A percentile compares a stretch with the other conserved stretches of the same genome.
Conservation (phyloP, 2,329 filamentous ascomycete genomes). For the Botrytis paeoniae region DNA sequence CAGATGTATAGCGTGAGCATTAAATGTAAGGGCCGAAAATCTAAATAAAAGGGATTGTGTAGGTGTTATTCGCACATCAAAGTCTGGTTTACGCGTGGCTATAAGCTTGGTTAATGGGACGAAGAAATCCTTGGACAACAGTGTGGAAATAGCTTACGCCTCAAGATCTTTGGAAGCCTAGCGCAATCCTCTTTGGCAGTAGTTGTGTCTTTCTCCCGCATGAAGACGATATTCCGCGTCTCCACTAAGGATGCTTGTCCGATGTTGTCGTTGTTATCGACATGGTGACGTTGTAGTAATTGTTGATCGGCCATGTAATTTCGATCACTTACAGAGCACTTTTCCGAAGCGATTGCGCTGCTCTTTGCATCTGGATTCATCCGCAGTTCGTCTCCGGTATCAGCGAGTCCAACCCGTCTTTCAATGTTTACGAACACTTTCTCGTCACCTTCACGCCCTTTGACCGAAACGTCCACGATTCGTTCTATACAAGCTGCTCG, state of each 20-base stretch:
- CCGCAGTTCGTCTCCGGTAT: constrained; percentile 29
- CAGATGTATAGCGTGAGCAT: constrained; percentile 88
- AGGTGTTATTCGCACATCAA: constrained; percentile 60
- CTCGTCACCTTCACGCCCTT: constrained; percentile 30
- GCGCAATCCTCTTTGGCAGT: constrained; percentile 24
- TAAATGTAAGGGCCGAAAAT: constrained; percentile 88
- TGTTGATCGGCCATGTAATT: constrained; percentile 2
- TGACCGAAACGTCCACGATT: constrained; percentile 44
- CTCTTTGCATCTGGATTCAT: constrained; percentile 25
- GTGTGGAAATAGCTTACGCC: constrained; percentile 28
- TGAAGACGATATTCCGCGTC: constrained; percentile 60
- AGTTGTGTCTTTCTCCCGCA: constrained; percentile 44
- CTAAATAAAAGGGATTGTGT: constrained; percentile 75
- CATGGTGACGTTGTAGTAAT: constrained; percentile 5
- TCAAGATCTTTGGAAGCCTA: constrained; percentile 28
- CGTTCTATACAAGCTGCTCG: constrained; percentile 46
- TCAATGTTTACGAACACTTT: constrained; percentile 37
- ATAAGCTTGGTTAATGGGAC: constrained; percentile 11
- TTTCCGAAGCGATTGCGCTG: background rate
- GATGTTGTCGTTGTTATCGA: background rate
- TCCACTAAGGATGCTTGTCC: constrained; percentile 47
- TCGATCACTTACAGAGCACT: background rate
- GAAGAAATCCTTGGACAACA: background rate
- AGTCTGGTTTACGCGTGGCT: constrained; percentile 43
- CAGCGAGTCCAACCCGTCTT: constrained; percentile 30